These are phyloP conservation scores for Periconia digitata DNA, from an alignment of 2,329 filamentous ascomycete genomes.

Conservation along the genomic window DNA sequence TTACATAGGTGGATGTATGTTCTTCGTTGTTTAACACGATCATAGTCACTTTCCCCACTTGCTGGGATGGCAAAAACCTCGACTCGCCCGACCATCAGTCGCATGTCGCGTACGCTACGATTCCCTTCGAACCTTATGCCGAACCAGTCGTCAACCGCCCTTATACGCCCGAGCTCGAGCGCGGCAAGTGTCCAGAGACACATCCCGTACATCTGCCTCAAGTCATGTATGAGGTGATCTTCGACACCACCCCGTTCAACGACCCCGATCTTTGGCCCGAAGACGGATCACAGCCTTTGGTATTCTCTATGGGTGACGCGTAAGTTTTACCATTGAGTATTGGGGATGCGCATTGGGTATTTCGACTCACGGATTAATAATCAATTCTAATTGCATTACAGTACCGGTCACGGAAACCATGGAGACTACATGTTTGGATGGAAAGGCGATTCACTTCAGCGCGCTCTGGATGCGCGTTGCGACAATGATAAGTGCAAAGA, in stretches of 20 bases:
- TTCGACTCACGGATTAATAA: not conserved
- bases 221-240: conserved; percentile 51
- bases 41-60: conserved; percentile 52
- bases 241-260: conserved; percentile 43
- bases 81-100: conserved; percentile 59
- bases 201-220: conserved; percentile 51
- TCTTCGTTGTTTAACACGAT: not conserved
- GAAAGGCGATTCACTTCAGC: conserved; percentile 33
- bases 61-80: conserved; percentile 54
- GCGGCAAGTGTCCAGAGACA: conserved; percentile 45
- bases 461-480: conserved; percentile 30
- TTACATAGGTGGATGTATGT: conserved; percentile 1
- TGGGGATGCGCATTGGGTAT: not conserved
- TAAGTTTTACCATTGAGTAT: conserved; percentile 10
- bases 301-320: conserved; percentile 35
- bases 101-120: conserved; percentile 48
- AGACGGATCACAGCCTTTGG: conserved; percentile 33
- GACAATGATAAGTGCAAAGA: conserved; percentile 28
- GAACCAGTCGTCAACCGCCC: conserved; percentile 18
- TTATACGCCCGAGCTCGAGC: conserved; percentile 19
- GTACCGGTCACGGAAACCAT: conserved; percentile 29
- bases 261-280: conserved; percentile 23
- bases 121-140: conserved; percentile 31
- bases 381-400: conserved; percentile 10
- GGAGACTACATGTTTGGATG: conserved; percentile 30